Conservation (phyloP, 345 rosid species). For the Salix viminalis region DNA sequence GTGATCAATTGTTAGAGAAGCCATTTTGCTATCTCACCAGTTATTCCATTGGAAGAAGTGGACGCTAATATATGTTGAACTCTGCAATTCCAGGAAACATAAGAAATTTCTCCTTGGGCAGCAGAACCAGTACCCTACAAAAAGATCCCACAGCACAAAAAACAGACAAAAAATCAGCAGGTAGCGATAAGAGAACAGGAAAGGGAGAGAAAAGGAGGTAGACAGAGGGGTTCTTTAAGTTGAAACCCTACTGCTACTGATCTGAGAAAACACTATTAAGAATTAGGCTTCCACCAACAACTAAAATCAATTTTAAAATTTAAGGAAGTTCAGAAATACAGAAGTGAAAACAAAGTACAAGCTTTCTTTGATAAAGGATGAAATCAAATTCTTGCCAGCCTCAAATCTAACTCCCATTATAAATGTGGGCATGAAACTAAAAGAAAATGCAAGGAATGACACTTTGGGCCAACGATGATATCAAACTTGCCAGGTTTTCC, state of each 20-base stretch:
- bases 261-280: not conserved
- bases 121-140: conserved; percentile 93
- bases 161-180: not conserved
- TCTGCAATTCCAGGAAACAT: conserved; percentile 91
- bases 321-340: not conserved
- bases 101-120: conserved; percentile 93
- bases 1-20: not conserved
- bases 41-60: conserved; percentile 87
- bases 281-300: not conserved
- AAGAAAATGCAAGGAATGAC: not conserved
- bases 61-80: conserved; percentile 92
- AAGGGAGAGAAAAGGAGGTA: not conserved
- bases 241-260: not conserved
- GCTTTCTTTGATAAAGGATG: not conserved
- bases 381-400: not conserved
- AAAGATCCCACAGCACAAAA: conserved; percentile 8
- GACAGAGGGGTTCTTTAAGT: not conserved
- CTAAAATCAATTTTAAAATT: not conserved
- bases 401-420: not conserved
- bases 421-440: not conserved
- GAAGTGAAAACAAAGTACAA: not conserved
- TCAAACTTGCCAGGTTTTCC: not conserved
- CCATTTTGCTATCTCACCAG: conserved; percentile 54
- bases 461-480: not conserved
- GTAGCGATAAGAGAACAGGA: not conserved